phyloP scores from a whole-genome alignment of 2,329 filamentous ascomycete genomes.

The Verticillium isaacii region DNA sequence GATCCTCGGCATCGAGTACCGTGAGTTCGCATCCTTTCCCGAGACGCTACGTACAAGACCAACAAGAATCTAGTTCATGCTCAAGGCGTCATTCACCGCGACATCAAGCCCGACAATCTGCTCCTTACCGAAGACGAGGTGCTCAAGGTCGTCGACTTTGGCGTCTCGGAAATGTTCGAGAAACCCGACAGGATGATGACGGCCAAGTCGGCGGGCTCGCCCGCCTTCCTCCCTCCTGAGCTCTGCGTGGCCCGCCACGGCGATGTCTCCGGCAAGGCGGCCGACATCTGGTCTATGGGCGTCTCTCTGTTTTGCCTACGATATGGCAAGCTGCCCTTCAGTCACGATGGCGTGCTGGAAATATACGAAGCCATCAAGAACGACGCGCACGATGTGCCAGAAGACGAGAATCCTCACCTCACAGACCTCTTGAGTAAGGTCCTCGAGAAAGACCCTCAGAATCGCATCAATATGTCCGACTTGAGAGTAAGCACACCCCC shows the following conservation, averaged over 20 bases:
- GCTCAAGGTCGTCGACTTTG: conserved; percentile 97
- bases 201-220: conserved; percentile 88
- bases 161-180: conserved; percentile 98
- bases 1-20: conserved; percentile 90
- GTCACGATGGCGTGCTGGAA: conserved; percentile 72
- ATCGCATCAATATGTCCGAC: conserved; percentile 77
- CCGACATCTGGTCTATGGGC: conserved; percentile 98
- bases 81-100: conserved; percentile 90
- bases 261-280: conserved; percentile 80
- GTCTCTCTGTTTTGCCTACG: conserved; percentile 89
- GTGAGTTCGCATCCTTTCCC: conserved; percentile 37
- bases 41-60: not conserved
- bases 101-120: conserved; percentile 97
- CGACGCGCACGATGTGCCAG: conserved; percentile 58
- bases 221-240: conserved; percentile 91
- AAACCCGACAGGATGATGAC: conserved; percentile 77
- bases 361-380: conserved; percentile 84
- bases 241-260: conserved; percentile 83
- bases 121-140: conserved; percentile 85
- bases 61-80: conserved; percentile 62
- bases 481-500: conserved; percentile 62
- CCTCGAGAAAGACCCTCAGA: conserved; percentile 79
- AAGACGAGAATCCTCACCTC: conserved; percentile 63
- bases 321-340: conserved; percentile 86
- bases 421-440: conserved; percentile 68